Evolutionary conservation across 208 protist species (phyloP).

Genomic region (Trypanosoma scelopori): DNA sequence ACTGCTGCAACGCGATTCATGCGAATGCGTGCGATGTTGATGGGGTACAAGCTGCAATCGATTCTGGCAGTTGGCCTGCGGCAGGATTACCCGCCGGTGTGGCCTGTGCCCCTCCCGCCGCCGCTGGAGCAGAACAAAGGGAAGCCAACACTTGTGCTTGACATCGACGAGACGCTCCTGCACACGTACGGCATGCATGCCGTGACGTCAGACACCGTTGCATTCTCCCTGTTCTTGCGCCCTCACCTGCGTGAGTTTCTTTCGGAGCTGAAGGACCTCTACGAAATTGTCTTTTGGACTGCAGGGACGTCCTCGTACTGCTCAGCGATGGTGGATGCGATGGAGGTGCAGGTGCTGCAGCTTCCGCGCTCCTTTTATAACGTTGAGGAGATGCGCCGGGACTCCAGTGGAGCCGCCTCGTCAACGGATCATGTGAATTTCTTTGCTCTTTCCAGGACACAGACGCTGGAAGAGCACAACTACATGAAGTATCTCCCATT

Average conservation of each 20-base stretch:
- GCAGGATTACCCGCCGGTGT: conserved; percentile 52
- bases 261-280: conserved; percentile 65
- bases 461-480: conserved; percentile 63
- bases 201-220: conserved; percentile 18
- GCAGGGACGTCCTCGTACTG: conserved; percentile 84
- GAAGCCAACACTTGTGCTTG: conserved; percentile 81
- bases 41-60: conserved; percentile 29
- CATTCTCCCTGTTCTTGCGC: conserved; percentile 57
- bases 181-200: conserved; percentile 62
- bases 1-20: not conserved
- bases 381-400: conserved; percentile 44
- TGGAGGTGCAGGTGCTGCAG: conserved; percentile 79
- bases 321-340: conserved; percentile 63
- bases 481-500: conserved; percentile 93
- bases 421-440: conserved; percentile 75
- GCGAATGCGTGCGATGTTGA: not conserved
- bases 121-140: conserved; percentile 37
- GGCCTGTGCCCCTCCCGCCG: conserved; percentile 70
- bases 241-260: conserved; percentile 80
- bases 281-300: conserved; percentile 90
- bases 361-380: conserved; percentile 75
- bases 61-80: conserved; percentile 51
- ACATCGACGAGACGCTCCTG: conserved; percentile 86
- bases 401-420: conserved; percentile 23
- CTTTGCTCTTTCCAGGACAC: conserved; percentile 79